Evolutionary conservation across 2,329 filamentous ascomycete species (phyloP), one percentile per base, ranked within the genome.

Genomic region (Alternaria sp.): DNA sequence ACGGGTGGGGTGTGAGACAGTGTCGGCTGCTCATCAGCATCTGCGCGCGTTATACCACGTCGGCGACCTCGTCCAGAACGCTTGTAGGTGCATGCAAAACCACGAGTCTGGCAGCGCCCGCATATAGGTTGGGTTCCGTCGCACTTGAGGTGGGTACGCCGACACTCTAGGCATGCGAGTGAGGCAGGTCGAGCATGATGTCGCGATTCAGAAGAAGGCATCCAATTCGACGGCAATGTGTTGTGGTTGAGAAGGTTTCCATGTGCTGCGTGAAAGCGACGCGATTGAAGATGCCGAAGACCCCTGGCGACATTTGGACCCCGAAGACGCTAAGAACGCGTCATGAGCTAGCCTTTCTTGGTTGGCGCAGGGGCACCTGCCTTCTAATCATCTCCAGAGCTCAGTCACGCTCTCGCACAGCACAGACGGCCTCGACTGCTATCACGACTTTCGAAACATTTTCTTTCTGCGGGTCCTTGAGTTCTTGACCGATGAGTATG

Each of bases 81-180:
- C 8, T 82, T 76, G 70, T 85, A 85, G 13, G 76, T 70, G 60
- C 84, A 86, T 4, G 76, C 66, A 21, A 77, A 77, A 7, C 73
- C 73, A 25, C 80, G 77, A 6, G 73, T 67, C 5, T 63, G 47
- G 63, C 84, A 86, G 12, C 83, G 77, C n/a, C 82, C 83, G n/a
- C 74, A 76, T 4, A 49, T 46, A 6, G 83, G 84, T 23, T 78
- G 75, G n/a, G 74, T 76, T 13, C 79, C 83, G 64, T 85, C 82
- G 66, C 84, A 86, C 64, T 83, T 84, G 44, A 85, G 71, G 66
- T 85, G 84, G 10, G 81, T 75, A 4, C 75, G 79, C 21, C 84
- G 80, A 61, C 84, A 85, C 43, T 81, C 79, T 17, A 84, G 74
- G 66, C 84, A 86, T n/a, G 84, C 84, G 21, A 74, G 54, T 17